Evolutionary conservation across 192 early-diverging fungal genomes (phyloP), one percentile per base, ranked within the genome.

Genomic region (Mortierella alpina): DNA sequence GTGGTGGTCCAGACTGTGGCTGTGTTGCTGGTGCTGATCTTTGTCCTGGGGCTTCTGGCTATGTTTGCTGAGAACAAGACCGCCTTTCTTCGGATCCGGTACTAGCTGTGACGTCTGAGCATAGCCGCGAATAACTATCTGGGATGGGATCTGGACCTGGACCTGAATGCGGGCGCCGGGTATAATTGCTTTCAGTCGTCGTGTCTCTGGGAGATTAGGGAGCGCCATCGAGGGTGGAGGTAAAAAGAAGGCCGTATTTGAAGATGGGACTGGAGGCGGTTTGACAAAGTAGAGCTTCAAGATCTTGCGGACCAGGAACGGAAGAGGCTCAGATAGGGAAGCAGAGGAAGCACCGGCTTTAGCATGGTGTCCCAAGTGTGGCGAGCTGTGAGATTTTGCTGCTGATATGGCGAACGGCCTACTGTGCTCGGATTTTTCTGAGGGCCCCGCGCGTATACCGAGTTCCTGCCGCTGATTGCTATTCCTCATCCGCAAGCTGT

Each of bases 251-350:
- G 59, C 44, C 17, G n/a, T 20, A 31, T 58, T 64, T 7, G 69
- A 61, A 5, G 69, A 63, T 14, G 63, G 51, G n/a, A n/a, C 66
- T 1, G 68, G 76, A 18, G 69, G 69, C 2, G 76, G 76, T 17
- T 68, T 69, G 63, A 79, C 60, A 59, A 79, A 79, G 52, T 79
- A 79, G 12, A 72, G 69, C 64, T 79, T 79, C 20, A 79, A 51
- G 45, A 68, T 52, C 59, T 79, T 79, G 50, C 76, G 76, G 45
- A 72, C 57, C 20, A 79, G 31, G 42, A 72, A 79, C 0, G 76
- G 76, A 12, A 61, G 57, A 12, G 69, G 57, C 47, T 60, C 66
- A 4, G 40, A 17, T 17, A 17, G n/a, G 7, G 31, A 31, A 31
- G 31, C 31, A 3, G 31, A 31, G 31, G 31, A 31, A 31, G 42